Evolutionary conservation across 768 basidiomycete species (phyloP), one percentile per base, ranked within the genome.

Genomic region (Crucibulum laeve): DNA sequence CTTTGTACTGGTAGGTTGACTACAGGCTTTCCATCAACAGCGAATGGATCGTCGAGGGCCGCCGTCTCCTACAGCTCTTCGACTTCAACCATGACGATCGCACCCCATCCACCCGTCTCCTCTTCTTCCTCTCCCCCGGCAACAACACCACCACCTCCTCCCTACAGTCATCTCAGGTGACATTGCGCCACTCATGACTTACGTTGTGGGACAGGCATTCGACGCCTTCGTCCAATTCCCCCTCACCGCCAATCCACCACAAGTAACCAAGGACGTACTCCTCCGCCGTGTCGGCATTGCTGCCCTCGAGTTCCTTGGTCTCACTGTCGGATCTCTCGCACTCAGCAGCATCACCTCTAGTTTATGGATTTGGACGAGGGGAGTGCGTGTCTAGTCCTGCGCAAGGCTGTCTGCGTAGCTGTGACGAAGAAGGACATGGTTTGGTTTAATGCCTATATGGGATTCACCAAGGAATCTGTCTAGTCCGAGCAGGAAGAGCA

Each of bases 141-240:
- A 69, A 74, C 38, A 81, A 87, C 50, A 56, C 73, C 54, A 57
- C 80, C 40, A 46, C 71, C 21, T 68, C 85, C 51, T 68, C 90
- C 48, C 37, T 80, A 17, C 91, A 15, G 43, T 84, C 35, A 65
- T 74, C 39, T 74, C 83, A 3, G 86, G 87, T 25, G 78, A 80
- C 24, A 73, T 90, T 42, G 86, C 84, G 0, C 90, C 91, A 1
- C 86, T 85, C 71, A 92, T 93, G 89, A 91, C 90, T 5, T 68
- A 77, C 25, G 78, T 90, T 53, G 69, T 92, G 50, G 91, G 91
- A 25, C 74, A 80, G 40, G 80, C 81, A 1, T 91, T 37, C 18
- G 36, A 37, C n/a, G n/a, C n/a, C n/a, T n/a, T n/a, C n/a, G n/a
- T n/a, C n/a, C n/a, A n/a, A n/a, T n/a, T n/a, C n/a, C n/a, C n/a